phyloP scores from a whole-genome alignment of 2,329 filamentous ascomycete genomes.

The Metarhizium robertsii region DNA sequence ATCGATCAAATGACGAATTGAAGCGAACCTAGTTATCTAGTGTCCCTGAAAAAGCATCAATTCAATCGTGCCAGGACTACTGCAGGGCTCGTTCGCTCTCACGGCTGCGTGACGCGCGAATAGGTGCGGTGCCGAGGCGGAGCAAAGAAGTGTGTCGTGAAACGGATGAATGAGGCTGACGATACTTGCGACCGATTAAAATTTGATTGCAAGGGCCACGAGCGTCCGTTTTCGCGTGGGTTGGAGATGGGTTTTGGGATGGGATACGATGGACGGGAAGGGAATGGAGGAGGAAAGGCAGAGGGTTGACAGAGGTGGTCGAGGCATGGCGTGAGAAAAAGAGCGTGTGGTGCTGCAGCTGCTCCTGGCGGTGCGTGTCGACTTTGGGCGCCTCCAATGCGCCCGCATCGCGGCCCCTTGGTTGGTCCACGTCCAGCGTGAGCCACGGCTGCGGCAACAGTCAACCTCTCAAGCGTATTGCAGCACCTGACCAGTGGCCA shows the following conservation, averaged over 20 bases:
- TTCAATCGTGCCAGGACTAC: neutral
- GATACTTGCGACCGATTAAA: neutral
- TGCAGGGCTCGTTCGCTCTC: neutral
- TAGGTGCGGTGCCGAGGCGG: neutral
- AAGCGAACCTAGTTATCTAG: neutral
- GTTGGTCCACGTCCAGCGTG: slow-evolving; percentile 11
- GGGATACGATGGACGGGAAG: neutral
- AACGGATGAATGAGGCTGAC: neutral
- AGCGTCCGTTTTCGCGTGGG: neutral
- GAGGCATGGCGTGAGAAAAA: neutral
- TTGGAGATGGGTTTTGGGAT: neutral
- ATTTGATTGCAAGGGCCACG: neutral
- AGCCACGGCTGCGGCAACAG: neutral
- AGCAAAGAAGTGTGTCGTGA: neutral
- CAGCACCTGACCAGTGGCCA: too few species aligned
- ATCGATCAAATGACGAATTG: neutral
- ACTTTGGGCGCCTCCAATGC: slow-evolving; percentile 4
- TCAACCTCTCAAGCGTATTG: too few species aligned
- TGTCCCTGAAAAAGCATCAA: neutral
- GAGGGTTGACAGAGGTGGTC: neutral
- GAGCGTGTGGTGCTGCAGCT: neutral
- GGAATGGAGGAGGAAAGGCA: neutral
- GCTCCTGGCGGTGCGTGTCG: slow-evolving; percentile 4
- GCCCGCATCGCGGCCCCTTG: slow-evolving; percentile 7
- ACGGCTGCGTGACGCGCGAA: neutral